Percentiles rank a stretch among this genome's conserved stretches.
These are phyloP conservation scores for Fusarium marasasianum DNA, from an alignment of 2,329 filamentous ascomycete species.

Conservation along the genomic window DNA sequence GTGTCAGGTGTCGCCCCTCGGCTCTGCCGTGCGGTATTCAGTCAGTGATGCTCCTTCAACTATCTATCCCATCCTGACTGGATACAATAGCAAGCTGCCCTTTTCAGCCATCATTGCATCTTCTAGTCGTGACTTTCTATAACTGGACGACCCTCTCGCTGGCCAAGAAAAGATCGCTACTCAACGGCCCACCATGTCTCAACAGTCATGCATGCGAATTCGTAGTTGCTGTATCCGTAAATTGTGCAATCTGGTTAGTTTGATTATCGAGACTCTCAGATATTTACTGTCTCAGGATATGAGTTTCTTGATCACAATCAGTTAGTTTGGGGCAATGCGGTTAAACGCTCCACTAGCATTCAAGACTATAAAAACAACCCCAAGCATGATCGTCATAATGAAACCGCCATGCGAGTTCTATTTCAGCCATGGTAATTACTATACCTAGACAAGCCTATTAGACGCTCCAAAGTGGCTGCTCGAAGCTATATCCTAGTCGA, in stretches of 20 bases:
- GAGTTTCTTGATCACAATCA: background rate
- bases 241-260: background rate
- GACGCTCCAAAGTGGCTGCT: background rate
- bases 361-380: constrained; percentile 15
- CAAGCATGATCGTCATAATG: constrained; percentile 31
- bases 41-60: background rate
- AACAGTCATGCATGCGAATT: background rate
- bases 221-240: background rate
- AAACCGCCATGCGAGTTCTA: constrained; percentile 13
- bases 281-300: background rate
- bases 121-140: background rate
- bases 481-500: constrained; percentile 10
- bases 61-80: background rate
- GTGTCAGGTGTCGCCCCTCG: constrained; percentile 29
- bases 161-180: constrained; percentile 10
- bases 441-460: constrained; percentile 4
- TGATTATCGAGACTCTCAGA: background rate
- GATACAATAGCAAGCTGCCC: constrained; percentile 1
- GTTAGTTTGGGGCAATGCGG: background rate
- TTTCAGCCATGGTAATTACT: constrained; percentile 10
- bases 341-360: constrained; percentile 16
- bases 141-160: background rate
- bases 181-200: constrained; percentile 2
- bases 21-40: constrained; percentile 11
- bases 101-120: background rate